Evolutionary conservation across 495 filamentous ascomycete species (phyloP).

Genomic region (Melanomma pulvis-pyrius): DNA sequence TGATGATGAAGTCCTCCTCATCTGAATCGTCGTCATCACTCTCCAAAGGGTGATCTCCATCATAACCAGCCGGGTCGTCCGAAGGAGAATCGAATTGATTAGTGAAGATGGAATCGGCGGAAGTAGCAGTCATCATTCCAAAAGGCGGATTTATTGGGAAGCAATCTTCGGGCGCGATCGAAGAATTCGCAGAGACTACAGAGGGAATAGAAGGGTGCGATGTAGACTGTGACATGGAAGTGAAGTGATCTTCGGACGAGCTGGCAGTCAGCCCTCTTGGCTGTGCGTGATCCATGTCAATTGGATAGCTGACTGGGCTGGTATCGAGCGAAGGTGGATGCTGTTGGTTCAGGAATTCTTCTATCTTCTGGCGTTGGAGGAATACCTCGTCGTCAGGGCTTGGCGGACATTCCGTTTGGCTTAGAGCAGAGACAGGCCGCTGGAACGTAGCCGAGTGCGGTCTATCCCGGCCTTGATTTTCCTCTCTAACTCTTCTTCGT

Average conservation of each 20-base stretch:
- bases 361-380: constrained; percentile 26
- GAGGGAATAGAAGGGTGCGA: constrained; percentile 52
- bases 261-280: constrained; percentile 40
- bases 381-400: constrained; percentile 47
- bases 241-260: constrained; percentile 49
- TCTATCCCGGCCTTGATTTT: constrained; percentile 14
- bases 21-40: constrained; percentile 44
- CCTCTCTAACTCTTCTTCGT: constrained; percentile 35
- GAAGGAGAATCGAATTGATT: constrained; percentile 31
- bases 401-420: constrained; percentile 42
- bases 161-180: constrained; percentile 41
- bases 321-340: constrained; percentile 32
- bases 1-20: constrained; percentile 42
- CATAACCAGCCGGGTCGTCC: constrained; percentile 59
- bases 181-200: constrained; percentile 48
- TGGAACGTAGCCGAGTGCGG: constrained; percentile 23
- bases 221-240: constrained; percentile 47
- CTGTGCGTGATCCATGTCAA: constrained; percentile 21
- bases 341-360: constrained; percentile 24
- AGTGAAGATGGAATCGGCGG: constrained; percentile 39
- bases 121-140: constrained; percentile 25
- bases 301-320: constrained; percentile 36
- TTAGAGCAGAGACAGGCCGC: constrained; percentile 22
- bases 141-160: constrained; percentile 4
- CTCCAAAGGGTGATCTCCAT: constrained; percentile 41